Conservation (phyloP, 495 filamentous ascomycete genomes). For the Neurospora sp. region DNA sequence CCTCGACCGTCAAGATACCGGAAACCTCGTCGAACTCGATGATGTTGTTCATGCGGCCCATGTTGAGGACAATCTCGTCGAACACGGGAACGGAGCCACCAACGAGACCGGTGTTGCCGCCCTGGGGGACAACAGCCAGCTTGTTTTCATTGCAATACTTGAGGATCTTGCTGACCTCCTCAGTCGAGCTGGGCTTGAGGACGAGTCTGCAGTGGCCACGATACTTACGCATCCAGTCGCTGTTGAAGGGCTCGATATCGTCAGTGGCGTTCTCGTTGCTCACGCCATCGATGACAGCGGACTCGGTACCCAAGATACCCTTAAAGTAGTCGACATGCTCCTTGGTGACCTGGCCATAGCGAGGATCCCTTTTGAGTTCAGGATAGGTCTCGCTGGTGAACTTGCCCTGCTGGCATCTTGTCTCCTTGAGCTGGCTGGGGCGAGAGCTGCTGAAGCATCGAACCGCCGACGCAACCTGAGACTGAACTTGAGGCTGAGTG, state of each 20-base stretch:
- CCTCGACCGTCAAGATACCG: constrained; percentile 82
- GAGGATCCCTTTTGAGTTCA: constrained; percentile 63
- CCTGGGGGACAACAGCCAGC: constrained; percentile 94
- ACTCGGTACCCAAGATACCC: constrained; percentile 58
- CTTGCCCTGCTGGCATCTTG: constrained; percentile 37
- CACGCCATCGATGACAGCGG: constrained; percentile 77
- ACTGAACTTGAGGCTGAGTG: constrained; percentile 8
- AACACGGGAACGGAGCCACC: constrained; percentile 93
- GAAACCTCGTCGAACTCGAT: constrained; percentile 85
- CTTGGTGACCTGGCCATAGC: constrained; percentile 57
- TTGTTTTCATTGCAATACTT: constrained; percentile 87
- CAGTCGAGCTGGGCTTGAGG: constrained; percentile 69
- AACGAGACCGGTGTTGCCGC: constrained; percentile 91
- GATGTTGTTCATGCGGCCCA: constrained; percentile 80
- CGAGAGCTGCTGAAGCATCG: constrained; percentile 29
- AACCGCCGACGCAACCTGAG: not conserved
- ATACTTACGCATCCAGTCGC: constrained; percentile 99
- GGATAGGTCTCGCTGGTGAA: constrained; percentile 83
- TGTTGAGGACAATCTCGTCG: constrained; percentile 92
- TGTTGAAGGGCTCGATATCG: constrained; percentile 88
- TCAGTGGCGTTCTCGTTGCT: constrained; percentile 53
- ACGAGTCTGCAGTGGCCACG: constrained; percentile 80
- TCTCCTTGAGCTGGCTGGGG: constrained; percentile 14
- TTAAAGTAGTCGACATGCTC: constrained; percentile 79
- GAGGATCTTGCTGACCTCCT: constrained; percentile 79